Evolutionary conservation across 2,329 filamentous ascomycete genomes (phyloP).

Genomic region (Diaporthe nobilis): DNA sequence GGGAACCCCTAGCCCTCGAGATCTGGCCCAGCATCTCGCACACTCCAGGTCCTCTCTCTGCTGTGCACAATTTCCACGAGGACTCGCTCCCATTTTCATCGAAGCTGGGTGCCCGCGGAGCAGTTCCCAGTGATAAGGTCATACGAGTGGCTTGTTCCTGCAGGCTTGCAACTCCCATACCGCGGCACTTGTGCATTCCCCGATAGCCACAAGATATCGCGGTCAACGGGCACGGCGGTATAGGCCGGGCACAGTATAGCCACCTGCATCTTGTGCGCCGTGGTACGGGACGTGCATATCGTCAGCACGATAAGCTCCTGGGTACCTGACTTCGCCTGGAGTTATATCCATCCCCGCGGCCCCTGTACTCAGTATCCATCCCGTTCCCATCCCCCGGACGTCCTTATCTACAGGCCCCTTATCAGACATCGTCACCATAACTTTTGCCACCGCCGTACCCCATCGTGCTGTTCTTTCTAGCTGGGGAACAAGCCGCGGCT

Average conservation of each 20-base stretch:
- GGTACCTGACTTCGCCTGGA: constrained; percentile 12
- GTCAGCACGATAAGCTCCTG: constrained; percentile 14
- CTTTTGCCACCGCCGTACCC: constrained; percentile 27
- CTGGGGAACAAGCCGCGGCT: constrained; percentile 25
- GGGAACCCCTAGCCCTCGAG: constrained; percentile 46
- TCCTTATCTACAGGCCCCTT: constrained; percentile 36
- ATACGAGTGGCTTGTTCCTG: constrained; percentile 12
- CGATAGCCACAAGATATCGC: constrained; percentile 20
- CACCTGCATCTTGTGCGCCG: constrained; percentile 17
- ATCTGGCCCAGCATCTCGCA: constrained; percentile 24
- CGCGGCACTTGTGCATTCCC: constrained; percentile 10
- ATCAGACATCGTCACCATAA: constrained; percentile 36
- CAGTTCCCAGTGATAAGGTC: constrained; percentile 31
- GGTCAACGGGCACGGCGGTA: constrained; percentile 17
- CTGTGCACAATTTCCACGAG: constrained; percentile 4
- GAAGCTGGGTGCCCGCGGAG: not conserved
- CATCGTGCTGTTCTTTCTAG: constrained; percentile 6
- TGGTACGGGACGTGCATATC: constrained; percentile 23
- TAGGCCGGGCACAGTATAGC: not conserved
- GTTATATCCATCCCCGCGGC: constrained; percentile 27
- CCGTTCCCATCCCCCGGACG: constrained; percentile 5
- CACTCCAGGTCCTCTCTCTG: constrained; percentile 1
- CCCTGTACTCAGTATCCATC: constrained; percentile 14
- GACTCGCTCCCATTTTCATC: constrained; percentile 24
- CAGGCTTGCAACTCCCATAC: constrained; percentile 12